Conservation (phyloP, 108 stramenopile species). For the Nitzschia sp. region DNA sequence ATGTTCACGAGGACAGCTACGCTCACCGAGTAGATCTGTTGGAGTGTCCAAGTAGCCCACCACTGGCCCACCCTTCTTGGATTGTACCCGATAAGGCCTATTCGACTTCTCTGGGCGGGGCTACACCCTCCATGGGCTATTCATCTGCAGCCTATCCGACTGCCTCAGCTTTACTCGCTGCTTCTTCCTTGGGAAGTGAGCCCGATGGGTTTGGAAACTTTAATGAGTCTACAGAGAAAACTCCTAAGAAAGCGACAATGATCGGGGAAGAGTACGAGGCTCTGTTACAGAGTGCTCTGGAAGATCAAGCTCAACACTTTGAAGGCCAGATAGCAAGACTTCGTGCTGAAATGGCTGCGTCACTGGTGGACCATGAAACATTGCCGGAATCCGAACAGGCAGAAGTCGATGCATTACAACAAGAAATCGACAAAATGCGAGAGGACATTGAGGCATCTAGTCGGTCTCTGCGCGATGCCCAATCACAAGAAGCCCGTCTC, state of each 20-base stretch:
- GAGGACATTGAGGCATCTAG: conserved; percentile 47
- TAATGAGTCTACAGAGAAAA: conserved; percentile 1
- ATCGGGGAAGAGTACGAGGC: conserved; percentile 87
- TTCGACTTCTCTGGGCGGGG: background rate
- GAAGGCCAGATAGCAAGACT: conserved; percentile 77
- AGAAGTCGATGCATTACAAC: conserved; percentile 55
- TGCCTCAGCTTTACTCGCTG: background rate
- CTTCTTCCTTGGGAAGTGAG: background rate
- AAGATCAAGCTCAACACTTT: conserved; percentile 86
- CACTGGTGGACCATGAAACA: conserved; percentile 40
- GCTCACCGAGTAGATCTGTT: conserved; percentile 85
- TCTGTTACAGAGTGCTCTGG: conserved; percentile 82
- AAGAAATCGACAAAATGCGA: conserved; percentile 45
- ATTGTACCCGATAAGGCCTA: background rate
- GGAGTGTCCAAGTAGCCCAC: conserved; percentile 68
- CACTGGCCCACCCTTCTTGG: conserved; percentile 21
- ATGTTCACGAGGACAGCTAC: conserved; percentile 67
- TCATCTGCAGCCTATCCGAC: background rate
- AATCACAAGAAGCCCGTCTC: conserved; percentile 67
- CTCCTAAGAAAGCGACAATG: conserved; percentile 78
- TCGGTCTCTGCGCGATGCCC: conserved; percentile 53
- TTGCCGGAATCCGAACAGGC: conserved; percentile 56
- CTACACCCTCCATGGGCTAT: conserved; percentile 2
- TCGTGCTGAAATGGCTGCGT: conserved; percentile 59
- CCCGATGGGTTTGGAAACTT: conserved; percentile 4